Percentiles rank a stretch among this genome's conserved stretches.
These are phyloP conservation scores for Trichoderma erinaceum DNA, from an alignment of 495 filamentous ascomycete species.

Conservation along the genomic window DNA sequence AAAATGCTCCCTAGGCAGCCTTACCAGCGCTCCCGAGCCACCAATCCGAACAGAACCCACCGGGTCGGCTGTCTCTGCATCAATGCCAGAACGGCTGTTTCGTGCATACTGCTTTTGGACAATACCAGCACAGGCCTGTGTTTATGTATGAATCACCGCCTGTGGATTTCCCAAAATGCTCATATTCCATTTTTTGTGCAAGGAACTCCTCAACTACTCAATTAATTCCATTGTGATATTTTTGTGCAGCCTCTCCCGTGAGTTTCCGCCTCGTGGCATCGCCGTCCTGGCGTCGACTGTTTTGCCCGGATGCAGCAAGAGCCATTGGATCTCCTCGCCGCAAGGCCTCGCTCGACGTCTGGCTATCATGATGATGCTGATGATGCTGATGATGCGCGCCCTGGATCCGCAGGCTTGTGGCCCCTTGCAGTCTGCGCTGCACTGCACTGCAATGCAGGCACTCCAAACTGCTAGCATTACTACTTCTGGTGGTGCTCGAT, in stretches of 20 bases:
- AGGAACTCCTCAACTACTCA: too few species aligned
- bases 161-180: too few species aligned
- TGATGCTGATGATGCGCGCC: slow-evolving; percentile 7
- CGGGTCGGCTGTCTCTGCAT: background rate
- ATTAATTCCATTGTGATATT: too few species aligned
- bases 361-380: background rate
- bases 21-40: background rate
- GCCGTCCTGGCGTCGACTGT: background rate
- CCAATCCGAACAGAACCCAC: background rate
- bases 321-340: background rate
- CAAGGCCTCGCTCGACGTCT: background rate
- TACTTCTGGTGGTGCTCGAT: too few species aligned
- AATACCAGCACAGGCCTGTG: too few species aligned
- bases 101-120: too few species aligned
- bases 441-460: background rate
- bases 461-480: too few species aligned
- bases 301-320: slow-evolving; percentile 8
- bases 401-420: background rate
- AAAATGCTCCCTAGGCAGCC: background rate
- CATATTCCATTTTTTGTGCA: too few species aligned
- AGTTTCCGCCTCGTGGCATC: background rate
- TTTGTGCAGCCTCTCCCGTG: background rate
- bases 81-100: too few species aligned
- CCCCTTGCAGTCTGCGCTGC: slow-evolving; percentile 2
- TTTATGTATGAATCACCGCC: too few species aligned